A percentile compares a stretch with the other conserved stretches of the same genome.
phyloP scores from a whole-genome alignment of 2,329 filamentous ascomycete species.

The Parastagonospora avenae region DNA sequence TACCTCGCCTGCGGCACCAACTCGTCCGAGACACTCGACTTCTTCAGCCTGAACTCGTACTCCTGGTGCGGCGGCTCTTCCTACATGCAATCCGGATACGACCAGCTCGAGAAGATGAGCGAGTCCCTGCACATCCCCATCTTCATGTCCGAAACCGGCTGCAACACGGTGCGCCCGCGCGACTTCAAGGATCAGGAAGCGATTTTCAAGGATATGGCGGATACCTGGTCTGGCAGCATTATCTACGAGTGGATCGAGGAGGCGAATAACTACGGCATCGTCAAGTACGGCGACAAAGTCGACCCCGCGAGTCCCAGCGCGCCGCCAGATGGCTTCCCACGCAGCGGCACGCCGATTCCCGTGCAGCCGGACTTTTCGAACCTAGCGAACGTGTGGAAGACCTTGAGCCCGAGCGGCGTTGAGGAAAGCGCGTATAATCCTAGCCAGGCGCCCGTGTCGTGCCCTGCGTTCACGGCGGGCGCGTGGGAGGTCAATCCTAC shows the following conservation, averaged over 20 bases:
- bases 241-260: slow-evolving; percentile 92
- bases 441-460: slow-evolving; percentile 65
- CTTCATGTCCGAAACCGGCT: slow-evolving; percentile 79
- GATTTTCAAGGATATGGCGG: slow-evolving; percentile 78
- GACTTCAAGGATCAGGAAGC: slow-evolving; percentile 74
- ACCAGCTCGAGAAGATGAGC: slow-evolving; percentile 68
- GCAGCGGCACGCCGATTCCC: slow-evolving; percentile 74
- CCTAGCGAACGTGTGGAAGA: slow-evolving; percentile 76
- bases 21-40: slow-evolving; percentile 71
- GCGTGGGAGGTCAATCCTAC: slow-evolving; percentile 77
- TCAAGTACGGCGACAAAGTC: slow-evolving; percentile 72
- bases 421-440: slow-evolving; percentile 69
- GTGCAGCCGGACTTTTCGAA: slow-evolving; percentile 78
- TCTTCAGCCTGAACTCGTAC: slow-evolving; percentile 86
- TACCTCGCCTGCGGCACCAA: slow-evolving; percentile 82
- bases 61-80: slow-evolving; percentile 59
- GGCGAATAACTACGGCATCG: slow-evolving; percentile 79
- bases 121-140: slow-evolving; percentile 69
- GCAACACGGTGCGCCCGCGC: slow-evolving; percentile 68
- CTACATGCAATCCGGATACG: slow-evolving; percentile 72
- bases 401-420: slow-evolving; percentile 71
- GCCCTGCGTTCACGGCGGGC: slow-evolving; percentile 70
- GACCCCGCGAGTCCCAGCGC: slow-evolving; percentile 51
- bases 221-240: slow-evolving; percentile 76
- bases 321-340: slow-evolving; percentile 70